phyloP scores from a whole-genome alignment of 805 yeast species.

The Metschnikowia noctiluminum region DNA sequence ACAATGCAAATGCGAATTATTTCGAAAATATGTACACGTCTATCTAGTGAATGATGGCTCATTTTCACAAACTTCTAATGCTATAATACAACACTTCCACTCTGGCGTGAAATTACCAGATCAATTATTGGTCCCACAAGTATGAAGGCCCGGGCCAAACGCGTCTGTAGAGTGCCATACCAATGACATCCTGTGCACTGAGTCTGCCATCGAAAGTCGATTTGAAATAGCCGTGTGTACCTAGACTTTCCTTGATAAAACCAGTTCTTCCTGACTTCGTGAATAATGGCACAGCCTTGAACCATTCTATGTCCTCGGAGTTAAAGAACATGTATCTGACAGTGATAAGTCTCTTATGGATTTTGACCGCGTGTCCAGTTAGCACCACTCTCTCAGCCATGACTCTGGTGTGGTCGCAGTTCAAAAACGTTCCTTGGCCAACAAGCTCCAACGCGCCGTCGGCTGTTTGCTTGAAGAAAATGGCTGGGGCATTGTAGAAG shows the following conservation, averaged over 20 bases:
- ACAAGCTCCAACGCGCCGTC: slow-evolving; percentile 61
- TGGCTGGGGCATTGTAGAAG: slow-evolving; percentile 79
- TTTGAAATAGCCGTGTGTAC: slow-evolving; percentile 98
- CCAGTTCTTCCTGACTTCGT: slow-evolving; percentile 94
- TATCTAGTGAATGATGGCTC: background rate
- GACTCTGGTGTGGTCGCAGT: slow-evolving; percentile 80
- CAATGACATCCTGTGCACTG: slow-evolving; percentile 88
- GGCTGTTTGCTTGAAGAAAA: slow-evolving; percentile 57
- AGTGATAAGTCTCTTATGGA: slow-evolving; percentile 88
- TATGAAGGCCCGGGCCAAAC: slow-evolving; percentile 73
- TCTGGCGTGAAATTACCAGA: background rate
- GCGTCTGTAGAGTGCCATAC: slow-evolving; percentile 90
- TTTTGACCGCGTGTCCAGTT: slow-evolving; percentile 94
- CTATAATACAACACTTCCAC: background rate
- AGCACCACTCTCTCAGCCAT: slow-evolving; percentile 83
- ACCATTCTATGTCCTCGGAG: slow-evolving; percentile 82
- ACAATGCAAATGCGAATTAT: background rate
- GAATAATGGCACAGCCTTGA: slow-evolving; percentile 86
- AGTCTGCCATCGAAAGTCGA: slow-evolving; percentile 90
- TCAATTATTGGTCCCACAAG: slow-evolving; percentile 21
- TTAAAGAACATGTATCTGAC: slow-evolving; percentile 97
- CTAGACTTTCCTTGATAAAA: slow-evolving; percentile 89
- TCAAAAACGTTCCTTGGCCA: slow-evolving; percentile 88
- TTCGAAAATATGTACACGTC: background rate
- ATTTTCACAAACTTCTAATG: background rate